Base-by-base conservation (phyloP, 164 flowering plant genomes). In the Platanus orientalis region DNA sequence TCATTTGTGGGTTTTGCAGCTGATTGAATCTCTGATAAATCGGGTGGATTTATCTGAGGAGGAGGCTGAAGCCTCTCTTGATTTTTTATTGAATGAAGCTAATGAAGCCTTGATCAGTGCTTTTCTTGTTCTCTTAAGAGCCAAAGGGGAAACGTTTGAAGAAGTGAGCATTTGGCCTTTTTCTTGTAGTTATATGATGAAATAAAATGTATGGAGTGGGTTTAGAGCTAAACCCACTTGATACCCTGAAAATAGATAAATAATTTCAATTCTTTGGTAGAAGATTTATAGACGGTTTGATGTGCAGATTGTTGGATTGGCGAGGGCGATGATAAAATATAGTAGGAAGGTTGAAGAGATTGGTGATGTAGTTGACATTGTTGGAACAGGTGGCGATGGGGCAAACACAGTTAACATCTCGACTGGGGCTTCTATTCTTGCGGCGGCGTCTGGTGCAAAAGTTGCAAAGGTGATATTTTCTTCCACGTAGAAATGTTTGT, bases 321-420 rank as follows among this genome's bases (percentile, higher is more conserved):
- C 96, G 0, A 89, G 82, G 74, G 87, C 94, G 11, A 88, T 94
- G 92, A 67, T 88, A 59, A 89, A 81, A 61, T 73, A 76, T n/a
- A n/a, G n/a, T n/a, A n/a, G n/a, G n/a, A n/a, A n/a, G n/a, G n/a
- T n/a, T n/a, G n/a, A n/a, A n/a, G n/a, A n/a, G n/a, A n/a, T n/a
- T n/a, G n/a, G n/a, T n/a, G n/a, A n/a, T n/a, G n/a, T n/a, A n/a
- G n/a, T n/a, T n/a, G 99, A 94, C 73, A 91, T 94, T 74, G 97
- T 94, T 64, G 97, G 99, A 47, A 89, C 96, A 0, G 97, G 96
- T 17, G 96, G 95, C 27, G 97, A 91, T 82, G 97, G 97, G 1
- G 96, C 93, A 19, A 86, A 89, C 73, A 94, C 96, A 0, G 95
- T 91, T 27, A 91, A 94, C 68, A 91, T 94, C 19, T 94, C 97